phyloP scores from a whole-genome alignment of 1,139 yeast genomes.

The Kodamaea alishanica region DNA sequence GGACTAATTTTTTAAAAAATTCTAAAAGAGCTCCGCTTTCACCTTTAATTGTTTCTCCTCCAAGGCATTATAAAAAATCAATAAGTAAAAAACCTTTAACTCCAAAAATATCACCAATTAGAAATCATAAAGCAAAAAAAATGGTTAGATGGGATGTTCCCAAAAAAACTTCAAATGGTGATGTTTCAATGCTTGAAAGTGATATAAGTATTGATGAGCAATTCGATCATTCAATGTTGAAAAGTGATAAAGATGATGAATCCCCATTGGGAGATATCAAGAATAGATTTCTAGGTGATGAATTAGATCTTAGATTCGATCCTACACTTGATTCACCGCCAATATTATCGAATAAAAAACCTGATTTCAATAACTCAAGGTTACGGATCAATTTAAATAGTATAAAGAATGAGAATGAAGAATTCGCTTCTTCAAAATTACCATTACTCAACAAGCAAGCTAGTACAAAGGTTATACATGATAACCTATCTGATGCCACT shows the following conservation, averaged over 20 bases:
- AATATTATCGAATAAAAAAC: not conserved
- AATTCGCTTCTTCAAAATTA: slow-evolving; percentile 14
- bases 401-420: slow-evolving; percentile 8
- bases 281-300: slow-evolving; percentile 21
- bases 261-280: slow-evolving; percentile 24
- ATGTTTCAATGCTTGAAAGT: slow-evolving; percentile 27
- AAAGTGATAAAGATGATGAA: slow-evolving; percentile 26
- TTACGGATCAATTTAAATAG: slow-evolving; percentile 15
- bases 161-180: slow-evolving; percentile 14
- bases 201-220: slow-evolving; percentile 24
- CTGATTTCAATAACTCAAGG: slow-evolving; percentile 16
- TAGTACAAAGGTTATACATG: slow-evolving; percentile 21
- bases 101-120: slow-evolving; percentile 15
- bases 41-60: slow-evolving; percentile 31
- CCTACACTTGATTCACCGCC: slow-evolving; percentile 35
- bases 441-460: slow-evolving; percentile 38
- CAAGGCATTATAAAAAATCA: slow-evolving; percentile 21
- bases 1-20: not conserved
- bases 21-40: slow-evolving; percentile 27
- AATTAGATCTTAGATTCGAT: slow-evolving; percentile 29
- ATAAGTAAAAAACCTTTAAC: slow-evolving; percentile 16
- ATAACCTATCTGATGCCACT: slow-evolving; percentile 1
- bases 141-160: slow-evolving; percentile 42
- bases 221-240: slow-evolving; percentile 7
- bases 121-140: slow-evolving; percentile 15